Evolutionary conservation across 2,329 filamentous ascomycete genomes (phyloP).

Genomic region (Fusarium tjaetaba): DNA sequence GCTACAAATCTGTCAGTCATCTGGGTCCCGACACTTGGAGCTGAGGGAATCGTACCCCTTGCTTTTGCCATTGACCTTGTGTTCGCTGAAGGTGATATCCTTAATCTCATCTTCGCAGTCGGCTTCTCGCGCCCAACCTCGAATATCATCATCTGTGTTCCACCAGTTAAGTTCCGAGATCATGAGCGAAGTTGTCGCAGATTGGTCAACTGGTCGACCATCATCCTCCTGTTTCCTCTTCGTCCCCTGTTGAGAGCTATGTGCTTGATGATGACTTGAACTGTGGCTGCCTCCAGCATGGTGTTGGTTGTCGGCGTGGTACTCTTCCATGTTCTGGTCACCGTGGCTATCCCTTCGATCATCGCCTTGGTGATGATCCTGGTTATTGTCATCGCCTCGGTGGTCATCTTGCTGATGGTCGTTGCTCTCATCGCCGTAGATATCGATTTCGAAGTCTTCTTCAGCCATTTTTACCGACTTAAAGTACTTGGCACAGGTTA

Average conservation of each 20-base stretch:
- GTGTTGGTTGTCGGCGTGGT: conserved; percentile 49
- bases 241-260: conserved; percentile 57
- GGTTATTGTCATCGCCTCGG: conserved; percentile 41
- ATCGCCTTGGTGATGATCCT: conserved; percentile 41
- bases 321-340: conserved; percentile 54
- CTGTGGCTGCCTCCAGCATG: conserved; percentile 49
- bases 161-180: conserved; percentile 96
- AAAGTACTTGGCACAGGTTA: conserved; percentile 26
- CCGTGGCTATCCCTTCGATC: conserved; percentile 45
- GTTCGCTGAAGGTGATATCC: conserved; percentile 96
- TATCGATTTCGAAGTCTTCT: conserved; percentile 78
- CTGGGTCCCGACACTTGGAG: neutral
- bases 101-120: conserved; percentile 85
- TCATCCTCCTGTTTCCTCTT: conserved; percentile 71
- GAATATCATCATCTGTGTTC: conserved; percentile 94
- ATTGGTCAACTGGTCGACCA: conserved; percentile 66
- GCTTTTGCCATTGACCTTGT: conserved; percentile 98
- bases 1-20: conserved; percentile 48
- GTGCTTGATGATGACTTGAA: conserved; percentile 55
- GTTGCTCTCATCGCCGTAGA: conserved; percentile 70
- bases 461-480: conserved; percentile 65
- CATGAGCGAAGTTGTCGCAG: conserved; percentile 76
- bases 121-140: conserved; percentile 84
- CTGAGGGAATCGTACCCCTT: conserved; percentile 75
- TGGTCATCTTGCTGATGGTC: conserved; percentile 55